Base-by-base conservation (phyloP, 805 yeast species). In the Cyberlindnera mrakii region DNA sequence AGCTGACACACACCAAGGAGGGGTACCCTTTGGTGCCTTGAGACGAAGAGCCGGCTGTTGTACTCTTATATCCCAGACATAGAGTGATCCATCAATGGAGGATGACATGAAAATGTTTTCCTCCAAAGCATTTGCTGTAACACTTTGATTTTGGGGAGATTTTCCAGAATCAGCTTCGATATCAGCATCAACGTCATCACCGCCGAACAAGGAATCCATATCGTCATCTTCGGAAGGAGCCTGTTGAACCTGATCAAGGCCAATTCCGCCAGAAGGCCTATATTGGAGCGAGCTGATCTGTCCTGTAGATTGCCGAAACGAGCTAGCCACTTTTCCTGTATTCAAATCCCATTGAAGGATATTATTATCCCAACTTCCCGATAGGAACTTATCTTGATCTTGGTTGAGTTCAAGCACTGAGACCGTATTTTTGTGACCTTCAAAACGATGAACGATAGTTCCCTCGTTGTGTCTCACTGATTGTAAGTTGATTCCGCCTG, bases 1-100 rank as follows among this genome's bases (percentile, higher is more conserved):
- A 0, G 96, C 78, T 7, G 87, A 76, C 74, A 84, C 80, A 62
- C 96, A 84, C 98, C 98, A 93, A 0, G 98, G 98, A 0, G 98
- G 96, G 0, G 83, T 74, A 1, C 77, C 78, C 9, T 73, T 66
- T 1, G 87, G 81, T 1, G 81, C 74, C 18, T 63, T 72, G 13
- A 80, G 59, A 32, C 70, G 70, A 15, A 80, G 57, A 0, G 72
- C 80, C 4, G 71, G 65, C 0, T 67, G 62, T 4, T 56, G 46
- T 2, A 66, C 60, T 45, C 99, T 72, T 5, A 74, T 64, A 60
- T 93, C 99, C 96, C 96, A 90, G 5, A 93, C 63, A 47, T 77
- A 78, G 3, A 90, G 60, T 0, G 80, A 70, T 5, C 99, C 99
- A 59, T 90, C 93, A 42, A 89, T 79, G 7, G 89, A 77, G 0